Base-by-base conservation (phyloP, 208 protist genomes). In the Acanthamoeba lenticulata region DNA sequence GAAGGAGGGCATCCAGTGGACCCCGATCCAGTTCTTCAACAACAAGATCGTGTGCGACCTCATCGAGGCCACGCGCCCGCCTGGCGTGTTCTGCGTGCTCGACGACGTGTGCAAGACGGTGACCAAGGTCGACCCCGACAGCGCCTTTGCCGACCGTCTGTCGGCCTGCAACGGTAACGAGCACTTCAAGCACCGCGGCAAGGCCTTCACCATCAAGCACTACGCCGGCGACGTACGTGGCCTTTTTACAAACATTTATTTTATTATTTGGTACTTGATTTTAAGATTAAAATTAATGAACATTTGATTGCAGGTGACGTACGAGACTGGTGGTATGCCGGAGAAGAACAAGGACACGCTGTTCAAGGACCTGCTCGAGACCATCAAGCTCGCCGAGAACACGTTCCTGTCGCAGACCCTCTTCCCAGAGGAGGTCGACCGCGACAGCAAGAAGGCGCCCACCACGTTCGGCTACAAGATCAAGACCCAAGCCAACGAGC, bases 91-190 rank as follows among this genome's bases (percentile, higher is more conserved):
- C 94, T 94, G 96, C 65, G 85, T 99, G 11, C 97, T 99, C 27
- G 98, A 99, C 95, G 99, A 99, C 94, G 98, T 99, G n/a, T 99
- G 99, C 92, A 96, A 97, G 13, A 99, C 98, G 7, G 98, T 99
- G 97, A 95, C 98, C n/a, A 98, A 98, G 92, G 97, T 79, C 21
- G 65, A 93, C 44, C 89, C 89, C 27, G 89, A 93, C 67, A 85
- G 90, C 47, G 92, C 92, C 32, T 85, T 90, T 29, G 67, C 72
- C 72, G 92, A 94, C 19, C 34, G 92, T 11, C 21, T 89, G 27
- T 55, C 36, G 24, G 47, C 42, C 15, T 94, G 92, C 36, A 89
- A 47, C 36, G 17, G 7, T 55, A 94, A 96, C 83, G 32, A 44
- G 57, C 95, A 95, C 79, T 95, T 93, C 27, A 93, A 93, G 69